A percentile compares a stretch with the other conserved stretches of the same genome.
Evolutionary conservation across 805 yeast species (phyloP).

Genomic region (Barnettozyma populi): DNA sequence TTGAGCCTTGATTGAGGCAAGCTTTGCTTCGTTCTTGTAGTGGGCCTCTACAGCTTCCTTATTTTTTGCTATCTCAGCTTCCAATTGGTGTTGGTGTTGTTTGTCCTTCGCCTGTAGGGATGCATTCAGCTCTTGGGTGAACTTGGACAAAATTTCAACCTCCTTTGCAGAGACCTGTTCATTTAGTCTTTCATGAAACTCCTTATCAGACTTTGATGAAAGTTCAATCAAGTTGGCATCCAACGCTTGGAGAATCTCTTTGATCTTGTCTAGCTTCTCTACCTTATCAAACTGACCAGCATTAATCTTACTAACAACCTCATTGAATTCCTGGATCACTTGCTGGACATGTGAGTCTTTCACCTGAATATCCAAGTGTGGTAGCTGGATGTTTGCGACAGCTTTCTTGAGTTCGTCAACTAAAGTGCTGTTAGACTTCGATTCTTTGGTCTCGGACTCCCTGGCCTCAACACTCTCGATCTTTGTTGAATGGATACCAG

Average conservation of each 20-base stretch:
- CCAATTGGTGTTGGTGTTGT: slow-evolving; percentile 52
- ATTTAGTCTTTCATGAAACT: slow-evolving; percentile 15
- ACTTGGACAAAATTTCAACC: slow-evolving; percentile 50
- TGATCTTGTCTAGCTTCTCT: slow-evolving; percentile 12
- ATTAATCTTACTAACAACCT: slow-evolving; percentile 20
- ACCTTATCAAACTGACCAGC: slow-evolving; percentile 16
- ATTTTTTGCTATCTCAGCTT: slow-evolving; percentile 62
- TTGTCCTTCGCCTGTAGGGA: slow-evolving; percentile 56
- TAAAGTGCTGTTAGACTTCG: slow-evolving; percentile 5
- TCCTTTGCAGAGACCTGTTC: slow-evolving; percentile 34
- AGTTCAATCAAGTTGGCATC: slow-evolving; percentile 20
- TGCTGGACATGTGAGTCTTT: slow-evolving; percentile 24
- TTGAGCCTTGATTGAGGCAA: slow-evolving; percentile 64
- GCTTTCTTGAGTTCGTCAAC: slow-evolving; percentile 14
- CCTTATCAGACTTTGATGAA: slow-evolving; percentile 9
- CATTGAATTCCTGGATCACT: slow-evolving; percentile 23
- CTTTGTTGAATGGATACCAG: slow-evolving; percentile 32
- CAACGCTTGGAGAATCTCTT: slow-evolving; percentile 14
- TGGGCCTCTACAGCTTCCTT: slow-evolving; percentile 59
- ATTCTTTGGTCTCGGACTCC: slow-evolving; percentile 6
- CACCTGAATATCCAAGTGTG: slow-evolving; percentile 27
- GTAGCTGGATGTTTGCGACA: slow-evolving; percentile 12
- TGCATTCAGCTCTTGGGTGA: slow-evolving; percentile 54
- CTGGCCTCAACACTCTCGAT: slow-evolving; percentile 24
- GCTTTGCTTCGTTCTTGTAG: slow-evolving; percentile 66